phyloP scores from a whole-genome alignment of 1,284 basidiomycete species.

The Ceratobasidium sp. region DNA sequence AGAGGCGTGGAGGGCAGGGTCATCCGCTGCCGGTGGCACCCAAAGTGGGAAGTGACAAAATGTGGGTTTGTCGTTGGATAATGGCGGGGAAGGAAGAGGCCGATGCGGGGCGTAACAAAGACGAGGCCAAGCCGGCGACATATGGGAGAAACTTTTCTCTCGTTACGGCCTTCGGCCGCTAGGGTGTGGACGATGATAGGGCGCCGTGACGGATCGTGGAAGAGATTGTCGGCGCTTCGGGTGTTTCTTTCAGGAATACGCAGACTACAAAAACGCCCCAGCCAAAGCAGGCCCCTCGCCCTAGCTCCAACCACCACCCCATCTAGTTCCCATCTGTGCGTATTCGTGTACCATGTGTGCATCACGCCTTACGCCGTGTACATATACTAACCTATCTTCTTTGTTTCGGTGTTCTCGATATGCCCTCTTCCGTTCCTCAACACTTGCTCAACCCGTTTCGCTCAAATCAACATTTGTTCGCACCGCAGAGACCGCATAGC shows the following conservation, averaged over 20 bases:
- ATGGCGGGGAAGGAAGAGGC: too few species aligned
- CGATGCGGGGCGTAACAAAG: too few species aligned
- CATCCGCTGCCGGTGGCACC: too few species aligned
- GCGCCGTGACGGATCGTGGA: constrained; percentile 7
- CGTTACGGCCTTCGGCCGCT: constrained; percentile 10
- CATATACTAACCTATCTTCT: not conserved
- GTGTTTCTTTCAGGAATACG: not conserved
- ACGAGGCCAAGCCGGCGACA: too few species aligned
- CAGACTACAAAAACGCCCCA: constrained; percentile 19
- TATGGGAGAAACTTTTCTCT: not conserved
- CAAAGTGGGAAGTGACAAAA: too few species aligned
- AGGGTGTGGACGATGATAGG: not conserved
- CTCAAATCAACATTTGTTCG: constrained; percentile 11
- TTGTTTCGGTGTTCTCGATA: not conserved
- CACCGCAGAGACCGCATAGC: not conserved
- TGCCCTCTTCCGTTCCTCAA: not conserved
- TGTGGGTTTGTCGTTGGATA: too few species aligned
- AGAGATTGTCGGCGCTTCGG: constrained; percentile 10
- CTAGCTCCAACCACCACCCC: not conserved
- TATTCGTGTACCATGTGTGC: not conserved
- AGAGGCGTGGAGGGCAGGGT: not conserved
- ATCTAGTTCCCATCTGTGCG: constrained; percentile 1
- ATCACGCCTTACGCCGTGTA: not conserved
- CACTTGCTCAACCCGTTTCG: not conserved
- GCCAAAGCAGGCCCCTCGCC: not conserved